Base-by-base conservation (phyloP, 768 basidiomycete genomes). In the Coprinellus micaceus region DNA sequence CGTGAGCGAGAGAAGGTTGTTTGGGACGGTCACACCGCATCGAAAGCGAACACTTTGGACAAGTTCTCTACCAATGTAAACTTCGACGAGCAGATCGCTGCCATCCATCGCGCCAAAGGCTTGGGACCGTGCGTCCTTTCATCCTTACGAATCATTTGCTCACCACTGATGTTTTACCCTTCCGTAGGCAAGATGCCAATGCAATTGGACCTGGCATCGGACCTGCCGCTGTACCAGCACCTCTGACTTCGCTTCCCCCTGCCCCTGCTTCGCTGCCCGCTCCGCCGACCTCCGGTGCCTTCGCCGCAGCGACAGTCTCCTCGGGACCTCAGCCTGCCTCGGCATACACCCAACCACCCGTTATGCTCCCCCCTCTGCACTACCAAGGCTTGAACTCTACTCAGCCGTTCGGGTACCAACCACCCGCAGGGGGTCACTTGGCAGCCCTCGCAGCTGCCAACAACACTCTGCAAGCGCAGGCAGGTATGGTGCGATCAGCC, bases 1-100 rank as follows among this genome's bases (percentile, higher is more conserved):
- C 89, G 85, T 68, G 95, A 96, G 69, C 84, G 86, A 68, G 97
- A 98, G 73, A 94, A 91, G 68, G 90, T 92, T 62, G 91, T 98
- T 48, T 99, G 97, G 97, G 97, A 98, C 72, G 97, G 97, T 64
- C 95, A 98, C 71, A 95, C 95, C 1, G 90, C 93, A 43, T 90
- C 93, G 43, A 98, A 95, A 74, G 88, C 88, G 48, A 85, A 84
- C 62, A 97, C 94, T 1, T 77, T 94, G 66, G 91, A 94, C 80
- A 93, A 93, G 67, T 99, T 88, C 77, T 94, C 94, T 48, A 86
- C 85, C 15, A 88, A 89, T 60, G 94, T 91, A 77, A 95, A 94
- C 68, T 87, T 98, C 68, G 94, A 98, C 74, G 94, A 98, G 66
- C 97, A 99, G 69, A 99, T 99, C 69, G 92, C 92, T 43, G 93